Conservation (phyloP, 176 grass and related monocot genomes). For the Saccharum officinarum region DNA sequence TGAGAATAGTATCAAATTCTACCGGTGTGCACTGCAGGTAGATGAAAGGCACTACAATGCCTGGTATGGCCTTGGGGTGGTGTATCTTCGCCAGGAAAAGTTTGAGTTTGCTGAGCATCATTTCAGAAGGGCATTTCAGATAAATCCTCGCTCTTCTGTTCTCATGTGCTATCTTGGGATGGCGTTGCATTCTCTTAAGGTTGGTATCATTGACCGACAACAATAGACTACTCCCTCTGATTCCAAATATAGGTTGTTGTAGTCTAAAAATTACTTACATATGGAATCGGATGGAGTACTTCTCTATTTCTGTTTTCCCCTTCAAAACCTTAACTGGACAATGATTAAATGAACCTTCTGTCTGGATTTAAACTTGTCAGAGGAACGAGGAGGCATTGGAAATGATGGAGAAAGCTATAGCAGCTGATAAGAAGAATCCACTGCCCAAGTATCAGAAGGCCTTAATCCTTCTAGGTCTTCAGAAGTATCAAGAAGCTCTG, state of each 20-base stretch:
- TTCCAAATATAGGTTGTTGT: conserved; percentile 6
- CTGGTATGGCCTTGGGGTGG: conserved; percentile 82
- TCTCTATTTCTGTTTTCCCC: conserved; percentile 20
- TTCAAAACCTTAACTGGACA: conserved; percentile 1
- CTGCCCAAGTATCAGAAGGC: conserved; percentile 96
- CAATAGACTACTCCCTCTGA: not conserved
- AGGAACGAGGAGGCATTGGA: conserved; percentile 78
- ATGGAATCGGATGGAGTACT: conserved; percentile 5
- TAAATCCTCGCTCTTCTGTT: conserved; percentile 91
- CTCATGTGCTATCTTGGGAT: conserved; percentile 99
- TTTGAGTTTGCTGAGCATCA: conserved; percentile 99
- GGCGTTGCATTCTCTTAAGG: conserved; percentile 85
- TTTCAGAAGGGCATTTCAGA: conserved; percentile 88
- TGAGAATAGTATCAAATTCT: conserved; percentile 90
- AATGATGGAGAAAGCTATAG: conserved; percentile 86
- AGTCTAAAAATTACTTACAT: not conserved
- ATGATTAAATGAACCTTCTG: conserved; percentile 26
- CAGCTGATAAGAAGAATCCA: conserved; percentile 88
- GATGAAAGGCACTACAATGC: conserved; percentile 86
- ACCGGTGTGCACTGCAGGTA: conserved; percentile 70
- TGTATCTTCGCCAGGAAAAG: conserved; percentile 98
- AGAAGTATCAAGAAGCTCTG: conserved; percentile 71
- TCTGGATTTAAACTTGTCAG: conserved; percentile 47
- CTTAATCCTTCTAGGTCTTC: conserved; percentile 70
- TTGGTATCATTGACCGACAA: conserved; percentile 35